Percentiles rank a stretch among this genome's conserved stretches.
Evolutionary conservation across 176 grass and related monocot genomes (phyloP).

Genomic region (Phragmites australis): DNA sequence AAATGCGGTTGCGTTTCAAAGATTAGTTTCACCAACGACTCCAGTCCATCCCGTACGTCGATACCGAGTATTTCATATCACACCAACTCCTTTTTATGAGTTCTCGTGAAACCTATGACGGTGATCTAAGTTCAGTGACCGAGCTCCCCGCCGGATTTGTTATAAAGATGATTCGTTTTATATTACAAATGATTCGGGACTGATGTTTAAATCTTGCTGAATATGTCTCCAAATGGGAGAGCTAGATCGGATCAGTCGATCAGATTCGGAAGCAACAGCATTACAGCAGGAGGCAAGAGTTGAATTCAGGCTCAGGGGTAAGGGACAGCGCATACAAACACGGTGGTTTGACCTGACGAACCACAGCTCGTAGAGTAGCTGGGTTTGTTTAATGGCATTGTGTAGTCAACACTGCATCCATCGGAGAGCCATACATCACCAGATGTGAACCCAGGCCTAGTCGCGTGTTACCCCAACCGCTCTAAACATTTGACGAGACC

Average conservation of each 20-base stretch:
- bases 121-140: background rate
- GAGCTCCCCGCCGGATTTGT: background rate
- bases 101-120: background rate
- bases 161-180: background rate
- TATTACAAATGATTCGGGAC: background rate
- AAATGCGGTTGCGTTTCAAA: conserved; percentile 37
- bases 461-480: background rate
- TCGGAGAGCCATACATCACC: background rate
- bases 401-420: background rate
- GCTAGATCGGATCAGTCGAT: background rate
- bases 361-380: background rate
- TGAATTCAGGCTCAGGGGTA: background rate
- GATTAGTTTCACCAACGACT: background rate
- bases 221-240: background rate
- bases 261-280: background rate
- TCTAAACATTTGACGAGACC: conserved; percentile 40
- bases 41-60: background rate
- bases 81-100: background rate
- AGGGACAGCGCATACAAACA: background rate
- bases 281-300: background rate
- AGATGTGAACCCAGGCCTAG: background rate
- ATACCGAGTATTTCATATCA: background rate
- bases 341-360: conserved; percentile 38
- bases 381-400: background rate
- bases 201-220: background rate